Conservation (phyloP, 2,329 filamentous ascomycete species). For the Claviceps sp. region DNA sequence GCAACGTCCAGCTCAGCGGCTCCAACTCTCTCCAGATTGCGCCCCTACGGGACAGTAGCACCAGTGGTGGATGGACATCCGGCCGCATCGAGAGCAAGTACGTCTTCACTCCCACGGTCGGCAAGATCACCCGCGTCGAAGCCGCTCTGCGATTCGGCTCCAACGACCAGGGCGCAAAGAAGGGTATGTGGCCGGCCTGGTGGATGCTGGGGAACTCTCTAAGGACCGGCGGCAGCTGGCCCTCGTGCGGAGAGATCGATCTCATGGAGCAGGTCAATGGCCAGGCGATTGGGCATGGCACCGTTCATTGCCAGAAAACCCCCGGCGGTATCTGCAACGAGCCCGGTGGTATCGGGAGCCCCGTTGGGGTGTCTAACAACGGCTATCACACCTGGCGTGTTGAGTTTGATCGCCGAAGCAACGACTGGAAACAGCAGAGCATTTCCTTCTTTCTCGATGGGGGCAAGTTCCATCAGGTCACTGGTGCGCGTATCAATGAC, state of each 20-base stretch:
- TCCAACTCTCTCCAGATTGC: constrained; percentile 37
- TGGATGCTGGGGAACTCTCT: constrained; percentile 41
- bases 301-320: constrained; percentile 35
- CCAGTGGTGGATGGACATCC: constrained; percentile 35
- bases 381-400: constrained; percentile 37
- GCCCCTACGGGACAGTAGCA: constrained; percentile 25
- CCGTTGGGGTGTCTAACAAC: constrained; percentile 23
- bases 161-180: constrained; percentile 27
- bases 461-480: constrained; percentile 27
- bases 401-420: constrained; percentile 33
- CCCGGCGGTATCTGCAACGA: constrained; percentile 38
- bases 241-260: constrained; percentile 41
- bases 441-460: constrained; percentile 39
- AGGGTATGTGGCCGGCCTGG: constrained; percentile 46
- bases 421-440: constrained; percentile 32
- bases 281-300: constrained; percentile 29
- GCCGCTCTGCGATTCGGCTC: constrained; percentile 32
- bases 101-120: constrained; percentile 30
- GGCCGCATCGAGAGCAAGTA: constrained; percentile 37
- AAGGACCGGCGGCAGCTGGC: constrained; percentile 35
- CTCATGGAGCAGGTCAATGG: constrained; percentile 45
- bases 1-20: constrained; percentile 38
- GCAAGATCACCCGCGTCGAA: constrained; percentile 33
- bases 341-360: constrained; percentile 27
- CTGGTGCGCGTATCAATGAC: constrained; percentile 30